Evolutionary conservation across 176 grass and related monocot genomes (phyloP).

Genomic region (Musa itinerans): DNA sequence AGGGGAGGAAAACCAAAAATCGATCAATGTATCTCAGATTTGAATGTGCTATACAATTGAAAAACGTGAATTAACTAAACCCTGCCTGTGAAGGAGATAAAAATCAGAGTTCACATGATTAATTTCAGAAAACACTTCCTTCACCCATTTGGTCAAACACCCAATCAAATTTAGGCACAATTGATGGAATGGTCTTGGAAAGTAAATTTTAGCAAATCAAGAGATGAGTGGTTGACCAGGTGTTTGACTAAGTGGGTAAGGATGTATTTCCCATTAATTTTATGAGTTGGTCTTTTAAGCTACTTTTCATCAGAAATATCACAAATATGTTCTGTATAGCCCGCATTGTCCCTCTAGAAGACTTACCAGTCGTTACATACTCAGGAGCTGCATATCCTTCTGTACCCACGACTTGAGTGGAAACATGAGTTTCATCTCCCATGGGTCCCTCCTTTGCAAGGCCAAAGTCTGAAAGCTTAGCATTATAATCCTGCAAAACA

Average conservation of each 20-base stretch:
- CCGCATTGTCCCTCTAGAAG: background rate
- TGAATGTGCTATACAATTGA: background rate
- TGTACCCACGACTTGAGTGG: constrained; percentile 14
- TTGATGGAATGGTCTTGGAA: background rate
- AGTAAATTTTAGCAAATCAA: background rate
- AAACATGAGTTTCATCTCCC: constrained; percentile 13
- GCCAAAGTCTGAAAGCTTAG: constrained; percentile 20
- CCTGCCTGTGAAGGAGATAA: background rate
- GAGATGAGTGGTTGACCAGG: background rate
- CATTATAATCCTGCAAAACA: constrained; percentile 14
- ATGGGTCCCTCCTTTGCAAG: constrained; percentile 16
- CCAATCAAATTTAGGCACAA: background rate
- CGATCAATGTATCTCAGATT: background rate
- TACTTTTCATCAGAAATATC: background rate
- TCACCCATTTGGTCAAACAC: too few species aligned
- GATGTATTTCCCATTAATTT: background rate
- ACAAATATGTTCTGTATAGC: background rate
- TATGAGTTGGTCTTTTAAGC: background rate
- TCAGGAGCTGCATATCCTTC: constrained; percentile 18
- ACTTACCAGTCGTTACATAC: constrained; percentile 15
- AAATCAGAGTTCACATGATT: background rate
- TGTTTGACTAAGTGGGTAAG: background rate
- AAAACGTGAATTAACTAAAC: background rate
- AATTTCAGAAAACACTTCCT: background rate
- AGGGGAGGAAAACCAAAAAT: background rate